phyloP scores from a whole-genome alignment of 805 yeast species.

The Priceomyces haplophilus region DNA sequence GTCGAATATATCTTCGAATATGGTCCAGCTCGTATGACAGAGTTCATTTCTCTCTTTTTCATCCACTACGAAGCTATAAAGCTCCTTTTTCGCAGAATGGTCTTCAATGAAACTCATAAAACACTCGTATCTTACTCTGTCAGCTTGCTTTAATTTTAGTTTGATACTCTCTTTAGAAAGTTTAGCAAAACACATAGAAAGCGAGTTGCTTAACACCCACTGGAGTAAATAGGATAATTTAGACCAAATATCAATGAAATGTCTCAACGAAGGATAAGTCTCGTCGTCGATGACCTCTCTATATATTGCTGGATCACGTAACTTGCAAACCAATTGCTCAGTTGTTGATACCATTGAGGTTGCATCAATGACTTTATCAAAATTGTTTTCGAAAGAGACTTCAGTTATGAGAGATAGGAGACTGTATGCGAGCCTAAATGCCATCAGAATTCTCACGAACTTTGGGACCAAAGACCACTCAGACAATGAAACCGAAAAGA shows the following conservation, averaged over 20 bases:
- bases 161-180: background rate
- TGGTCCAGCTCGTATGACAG: background rate
- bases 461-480: background rate
- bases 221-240: conserved; percentile 20
- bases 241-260: conserved; percentile 23
- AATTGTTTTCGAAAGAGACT: background rate
- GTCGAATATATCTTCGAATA: background rate
- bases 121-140: background rate
- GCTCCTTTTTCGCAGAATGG: conserved; percentile 1
- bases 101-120: conserved; percentile 2
- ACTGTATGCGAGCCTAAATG: background rate
- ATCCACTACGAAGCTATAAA: conserved; percentile 1
- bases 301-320: conserved; percentile 11
- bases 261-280: conserved; percentile 15
- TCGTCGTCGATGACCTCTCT: conserved; percentile 19
- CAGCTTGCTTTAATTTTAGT: background rate
- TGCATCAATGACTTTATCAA: background rate
- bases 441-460: background rate
- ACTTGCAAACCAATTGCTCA: background rate
- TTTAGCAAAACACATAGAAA: background rate
- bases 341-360: background rate
- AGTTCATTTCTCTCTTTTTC: background rate
- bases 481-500: conserved; percentile 4
- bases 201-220: conserved; percentile 19
- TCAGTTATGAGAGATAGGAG: background rate